Conservation (phyloP, 164 flowering plant genomes). For the Vitis cinerea region DNA sequence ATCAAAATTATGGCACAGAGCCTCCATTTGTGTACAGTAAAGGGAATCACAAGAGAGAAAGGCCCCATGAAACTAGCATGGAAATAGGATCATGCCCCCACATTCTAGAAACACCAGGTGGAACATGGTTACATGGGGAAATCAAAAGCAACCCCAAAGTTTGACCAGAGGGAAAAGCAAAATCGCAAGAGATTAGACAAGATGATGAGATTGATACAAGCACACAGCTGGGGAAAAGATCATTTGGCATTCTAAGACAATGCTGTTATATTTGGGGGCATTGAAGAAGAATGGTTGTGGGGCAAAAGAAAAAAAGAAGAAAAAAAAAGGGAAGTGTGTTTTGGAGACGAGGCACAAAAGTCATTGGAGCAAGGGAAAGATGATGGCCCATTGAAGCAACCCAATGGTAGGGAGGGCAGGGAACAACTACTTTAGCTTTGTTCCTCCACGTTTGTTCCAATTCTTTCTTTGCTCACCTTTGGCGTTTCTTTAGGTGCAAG, state of each 20-base stretch:
- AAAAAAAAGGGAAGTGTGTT: neutral
- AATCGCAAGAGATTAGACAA: conserved; percentile 6
- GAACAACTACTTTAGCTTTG: conserved; percentile 24
- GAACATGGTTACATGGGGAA: conserved; percentile 22
- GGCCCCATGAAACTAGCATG: conserved; percentile 7
- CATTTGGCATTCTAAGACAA: no score
- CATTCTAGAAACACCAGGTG: neutral
- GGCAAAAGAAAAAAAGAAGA: neutral
- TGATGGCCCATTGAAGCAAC: conserved; percentile 18
- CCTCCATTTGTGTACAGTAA: neutral
- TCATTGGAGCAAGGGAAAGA: conserved; percentile 12
- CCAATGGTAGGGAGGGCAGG: conserved; percentile 29
- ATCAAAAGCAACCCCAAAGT: conserved; percentile 16
- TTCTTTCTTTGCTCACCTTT: neutral
- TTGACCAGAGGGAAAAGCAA: conserved; percentile 6
- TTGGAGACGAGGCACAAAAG: conserved; percentile 8
- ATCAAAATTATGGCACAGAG: no score
- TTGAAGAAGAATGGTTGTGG: neutral
- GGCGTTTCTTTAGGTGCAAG: conserved; percentile 28
- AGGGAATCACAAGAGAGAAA: neutral
- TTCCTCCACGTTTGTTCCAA: neutral
- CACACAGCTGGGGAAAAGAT: neutral
- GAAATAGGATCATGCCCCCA: conserved; percentile 21
- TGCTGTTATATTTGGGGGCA: no score
- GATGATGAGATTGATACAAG: conserved; percentile 9